phyloP scores from a whole-genome alignment of 1,284 basidiomycete species.

The Rhodotorula sp. region DNA sequence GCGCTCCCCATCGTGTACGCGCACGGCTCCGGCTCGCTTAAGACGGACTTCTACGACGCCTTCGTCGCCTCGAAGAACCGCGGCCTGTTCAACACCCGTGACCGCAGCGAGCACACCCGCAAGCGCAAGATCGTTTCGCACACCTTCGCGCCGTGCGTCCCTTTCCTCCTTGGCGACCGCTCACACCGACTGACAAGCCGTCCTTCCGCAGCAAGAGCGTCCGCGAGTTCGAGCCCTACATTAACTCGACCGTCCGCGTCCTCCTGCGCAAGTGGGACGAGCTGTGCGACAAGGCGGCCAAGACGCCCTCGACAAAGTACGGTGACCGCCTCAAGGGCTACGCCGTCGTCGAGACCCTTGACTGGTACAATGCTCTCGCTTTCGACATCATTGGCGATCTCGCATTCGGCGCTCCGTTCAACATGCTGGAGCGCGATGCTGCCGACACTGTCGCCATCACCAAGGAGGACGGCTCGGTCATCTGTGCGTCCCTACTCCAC shows the following conservation, averaged over 20 bases:
- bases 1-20: constrained; percentile 69
- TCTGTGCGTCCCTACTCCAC: constrained; percentile 35
- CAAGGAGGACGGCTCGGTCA: constrained; percentile 47
- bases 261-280: constrained; percentile 77
- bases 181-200: too few species aligned
- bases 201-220: constrained; percentile 59
- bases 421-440: constrained; percentile 67
- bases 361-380: constrained; percentile 24
- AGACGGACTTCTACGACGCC: constrained; percentile 59
- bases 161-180: too few species aligned
- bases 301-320: constrained; percentile 16
- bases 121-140: constrained; percentile 46
- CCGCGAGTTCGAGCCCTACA: constrained; percentile 69
- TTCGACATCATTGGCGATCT: constrained; percentile 73
- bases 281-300: constrained; percentile 60
- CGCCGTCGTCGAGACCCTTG: constrained; percentile 42
- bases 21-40: constrained; percentile 42
- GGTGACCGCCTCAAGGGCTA: constrained; percentile 28
- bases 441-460: constrained; percentile 45
- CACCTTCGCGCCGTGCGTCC: constrained; percentile 8
- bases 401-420: constrained; percentile 83
- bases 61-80: constrained; percentile 26
- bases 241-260: constrained; percentile 36
- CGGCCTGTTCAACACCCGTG: constrained; percentile 74
- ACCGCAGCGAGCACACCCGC: constrained; percentile 71